phyloP scores from a whole-genome alignment of 148 eudicot genomes.

The Suaeda aralocaspica region DNA sequence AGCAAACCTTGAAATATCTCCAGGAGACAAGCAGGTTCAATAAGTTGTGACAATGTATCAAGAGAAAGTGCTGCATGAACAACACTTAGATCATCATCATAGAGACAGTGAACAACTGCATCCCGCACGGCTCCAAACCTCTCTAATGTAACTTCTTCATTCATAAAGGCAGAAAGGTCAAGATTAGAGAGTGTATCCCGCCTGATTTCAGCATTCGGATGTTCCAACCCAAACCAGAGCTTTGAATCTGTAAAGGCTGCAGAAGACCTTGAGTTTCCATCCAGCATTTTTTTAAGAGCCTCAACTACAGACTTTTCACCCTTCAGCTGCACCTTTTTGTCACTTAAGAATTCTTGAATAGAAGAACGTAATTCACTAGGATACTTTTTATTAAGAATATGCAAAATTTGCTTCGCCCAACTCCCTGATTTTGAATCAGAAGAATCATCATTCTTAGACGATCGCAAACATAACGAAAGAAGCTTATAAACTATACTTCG shows the following conservation, averaged over 20 bases:
- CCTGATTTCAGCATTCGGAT: constrained; percentile 82
- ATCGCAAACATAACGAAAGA: constrained; percentile 47
- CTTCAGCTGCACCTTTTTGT: constrained; percentile 50
- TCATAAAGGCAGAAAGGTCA: constrained; percentile 45
- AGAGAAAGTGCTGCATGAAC: constrained; percentile 62
- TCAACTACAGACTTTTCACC: constrained; percentile 47
- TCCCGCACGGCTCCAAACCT: constrained; percentile 53
- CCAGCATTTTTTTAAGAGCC: constrained; percentile 56
- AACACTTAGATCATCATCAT: constrained; percentile 73
- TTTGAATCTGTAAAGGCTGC: constrained; percentile 51
- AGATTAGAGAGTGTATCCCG: constrained; percentile 50
- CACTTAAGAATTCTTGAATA: constrained; percentile 58
- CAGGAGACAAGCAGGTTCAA: constrained; percentile 39
- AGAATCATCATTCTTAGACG: constrained; percentile 35
- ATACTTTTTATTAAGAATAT: constrained; percentile 44
- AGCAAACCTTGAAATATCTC: constrained; percentile 54
- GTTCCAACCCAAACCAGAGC: constrained; percentile 80
- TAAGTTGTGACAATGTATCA: constrained; percentile 44
- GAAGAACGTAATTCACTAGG: constrained; percentile 64
- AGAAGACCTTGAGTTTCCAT: constrained; percentile 44
- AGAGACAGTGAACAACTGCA: constrained; percentile 59
- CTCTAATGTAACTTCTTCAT: constrained; percentile 45
- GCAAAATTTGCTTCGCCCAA: constrained; percentile 53
- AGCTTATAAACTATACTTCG: constrained; percentile 45
- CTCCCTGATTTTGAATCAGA: constrained; percentile 46